These are phyloP conservation scores for Colletotrichum lindemuthianum DNA, from an alignment of 2,329 filamentous ascomycete species.

Conservation along the genomic window DNA sequence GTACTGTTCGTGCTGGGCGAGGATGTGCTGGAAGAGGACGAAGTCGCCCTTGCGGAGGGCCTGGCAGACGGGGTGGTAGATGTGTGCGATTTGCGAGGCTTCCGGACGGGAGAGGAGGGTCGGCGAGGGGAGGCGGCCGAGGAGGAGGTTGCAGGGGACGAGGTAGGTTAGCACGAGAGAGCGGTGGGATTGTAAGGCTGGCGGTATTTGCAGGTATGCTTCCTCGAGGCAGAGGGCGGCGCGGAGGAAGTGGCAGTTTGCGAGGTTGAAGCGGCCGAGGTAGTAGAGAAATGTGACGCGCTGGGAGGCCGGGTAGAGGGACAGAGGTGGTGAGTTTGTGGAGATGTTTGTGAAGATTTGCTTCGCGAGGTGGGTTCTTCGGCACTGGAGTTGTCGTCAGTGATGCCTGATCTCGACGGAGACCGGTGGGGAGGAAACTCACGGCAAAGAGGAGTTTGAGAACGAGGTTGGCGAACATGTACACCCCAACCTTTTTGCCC, in stretches of 20 bases:
- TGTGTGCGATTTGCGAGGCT: slow-evolving; percentile 67
- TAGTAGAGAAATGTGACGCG: slow-evolving; percentile 95
- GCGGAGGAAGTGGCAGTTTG: slow-evolving; percentile 83
- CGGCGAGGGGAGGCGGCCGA: slow-evolving; percentile 82
- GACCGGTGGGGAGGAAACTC: slow-evolving; percentile 42
- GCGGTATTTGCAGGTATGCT: slow-evolving; percentile 77
- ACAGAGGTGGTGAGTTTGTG: slow-evolving; percentile 82
- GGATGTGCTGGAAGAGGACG: slow-evolving; percentile 74
- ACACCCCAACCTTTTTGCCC: slow-evolving; percentile 88
- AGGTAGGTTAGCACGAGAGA: slow-evolving; percentile 85
- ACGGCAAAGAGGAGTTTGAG: slow-evolving; percentile 88
- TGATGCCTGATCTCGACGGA: background rate
- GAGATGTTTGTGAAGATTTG: slow-evolving; percentile 92
- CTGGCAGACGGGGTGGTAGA: slow-evolving; percentile 78
- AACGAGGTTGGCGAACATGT: slow-evolving; percentile 91
- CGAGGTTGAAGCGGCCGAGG: slow-evolving; percentile 88
- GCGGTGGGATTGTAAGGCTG: slow-evolving; percentile 75
- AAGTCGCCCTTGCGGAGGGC: slow-evolving; percentile 82
- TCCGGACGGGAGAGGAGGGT: slow-evolving; percentile 76
- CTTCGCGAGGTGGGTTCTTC: slow-evolving; percentile 83
- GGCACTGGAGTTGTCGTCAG: slow-evolving; percentile 62
- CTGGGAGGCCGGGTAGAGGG: slow-evolving; percentile 84
- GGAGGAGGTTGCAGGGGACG: slow-evolving; percentile 82
- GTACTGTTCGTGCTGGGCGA: slow-evolving; percentile 74
- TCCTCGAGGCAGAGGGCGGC: slow-evolving; percentile 80